Evolutionary conservation across 257 asterid species (phyloP), one percentile per base, ranked within the genome.

Genomic region (Penstemon newberryi): DNA sequence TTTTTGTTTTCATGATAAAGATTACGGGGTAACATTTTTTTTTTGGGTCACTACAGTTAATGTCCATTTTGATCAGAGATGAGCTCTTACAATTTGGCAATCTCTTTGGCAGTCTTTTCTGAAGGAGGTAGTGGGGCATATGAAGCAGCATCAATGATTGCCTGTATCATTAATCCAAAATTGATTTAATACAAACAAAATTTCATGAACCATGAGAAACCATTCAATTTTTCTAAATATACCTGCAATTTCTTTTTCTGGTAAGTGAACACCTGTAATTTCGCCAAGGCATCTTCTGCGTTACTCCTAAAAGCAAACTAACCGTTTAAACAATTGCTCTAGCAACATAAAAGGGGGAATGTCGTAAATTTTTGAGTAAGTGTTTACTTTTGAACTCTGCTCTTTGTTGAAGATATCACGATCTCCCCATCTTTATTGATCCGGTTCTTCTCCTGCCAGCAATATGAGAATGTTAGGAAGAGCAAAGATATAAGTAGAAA

Each of bases 121-220:
- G 99, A 84, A 73, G 96, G 99, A 77, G 96, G 93, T 37, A 85
- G 88, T 5, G 99, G 96, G 40, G 85, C 96, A 66, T 94, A 94
- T 2, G 96, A 87, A 65, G 99, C 99, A 71, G 85, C 95, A 68
- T 94, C 96, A 56, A 94, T 87, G 72, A 94, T 94, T 56, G 81
- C 96, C 99, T 94, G 89, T 66, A 65, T 58, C 75, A 68, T 73
- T 37, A 76, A 71, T 70, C 62, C 19, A 33, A 71, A 56, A 73
- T 56, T 50, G 18, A 73, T 56, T 39, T 65, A 42, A 8, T 3
- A 11, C 47, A 63, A 42, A 46, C 5, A 45, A 66, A 45, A 13
- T 39, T 60, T 44, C 50, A 54, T 46, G 33, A 25, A 63, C 51
- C 47, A 66, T 4, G 11, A 25, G 33, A 25, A 25, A 25, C 42